Percentiles rank a stretch among this genome's conserved stretches.
These are phyloP conservation scores for Phytophthora europaea DNA, from an alignment of 352 stramenopile species.

Conservation along the genomic window DNA sequence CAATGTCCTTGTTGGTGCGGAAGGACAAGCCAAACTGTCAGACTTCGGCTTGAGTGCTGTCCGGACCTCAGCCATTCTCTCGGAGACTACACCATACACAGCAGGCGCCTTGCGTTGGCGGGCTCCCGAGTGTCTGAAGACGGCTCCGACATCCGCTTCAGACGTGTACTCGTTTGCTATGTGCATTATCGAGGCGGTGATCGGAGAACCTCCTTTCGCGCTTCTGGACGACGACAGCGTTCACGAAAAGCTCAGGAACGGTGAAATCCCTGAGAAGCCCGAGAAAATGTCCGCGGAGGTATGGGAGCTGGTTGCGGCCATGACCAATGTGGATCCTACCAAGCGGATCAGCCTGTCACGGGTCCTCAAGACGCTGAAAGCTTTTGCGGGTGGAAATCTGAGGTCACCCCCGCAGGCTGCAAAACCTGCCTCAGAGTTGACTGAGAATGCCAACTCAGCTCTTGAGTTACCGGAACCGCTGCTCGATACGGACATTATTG, in stretches of 20 bases:
- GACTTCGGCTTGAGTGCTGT: constrained; percentile 30
- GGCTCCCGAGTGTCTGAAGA: constrained; percentile 48
- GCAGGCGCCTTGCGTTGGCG: constrained; percentile 28
- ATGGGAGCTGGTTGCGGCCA: constrained; percentile 31
- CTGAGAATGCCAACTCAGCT: background rate
- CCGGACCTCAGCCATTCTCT: background rate
- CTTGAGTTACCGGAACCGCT: background rate
- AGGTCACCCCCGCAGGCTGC: background rate
- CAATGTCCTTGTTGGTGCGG: constrained; percentile 22
- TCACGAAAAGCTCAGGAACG: constrained; percentile 17
- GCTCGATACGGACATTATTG: constrained; percentile 2
- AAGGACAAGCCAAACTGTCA: constrained; percentile 22
- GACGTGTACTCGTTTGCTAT: constrained; percentile 50
- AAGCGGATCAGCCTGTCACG: constrained; percentile 14
- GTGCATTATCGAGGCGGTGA: constrained; percentile 43
- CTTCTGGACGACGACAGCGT: constrained; percentile 22
- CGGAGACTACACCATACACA: too few species aligned
- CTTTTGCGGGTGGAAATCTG: background rate
- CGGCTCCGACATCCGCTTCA: constrained; percentile 31
- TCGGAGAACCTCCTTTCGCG: constrained; percentile 31
- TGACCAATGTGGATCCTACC: constrained; percentile 22
- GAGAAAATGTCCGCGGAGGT: constrained; percentile 14
- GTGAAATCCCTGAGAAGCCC: constrained; percentile 22
- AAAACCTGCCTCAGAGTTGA: too few species aligned
- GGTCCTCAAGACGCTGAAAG: constrained; percentile 7